Percentiles rank a stretch among this genome's conserved stretches.
phyloP scores from a whole-genome alignment of 345 rosid species.

The Bruguiera gymnorhiza region DNA sequence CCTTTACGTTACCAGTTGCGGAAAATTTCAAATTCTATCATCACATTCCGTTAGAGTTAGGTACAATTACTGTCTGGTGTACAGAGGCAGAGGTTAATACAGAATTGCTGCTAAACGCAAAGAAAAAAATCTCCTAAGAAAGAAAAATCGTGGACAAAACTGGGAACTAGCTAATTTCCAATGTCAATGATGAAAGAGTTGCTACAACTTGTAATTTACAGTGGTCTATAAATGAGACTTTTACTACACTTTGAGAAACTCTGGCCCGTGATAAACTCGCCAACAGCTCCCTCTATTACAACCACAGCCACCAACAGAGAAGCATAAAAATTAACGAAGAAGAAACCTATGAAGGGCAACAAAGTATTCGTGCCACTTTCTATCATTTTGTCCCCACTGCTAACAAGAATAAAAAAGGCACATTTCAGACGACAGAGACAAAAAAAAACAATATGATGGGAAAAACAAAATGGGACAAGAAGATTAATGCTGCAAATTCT shows the following conservation, averaged over 20 bases:
- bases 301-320: constrained; percentile 35
- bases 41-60: too few relatives aligned
- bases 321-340: constrained; percentile 21
- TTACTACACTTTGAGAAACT: constrained; percentile 30
- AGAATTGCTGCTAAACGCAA: too few relatives aligned
- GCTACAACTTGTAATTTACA: constrained; percentile 30
- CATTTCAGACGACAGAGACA: too few relatives aligned
- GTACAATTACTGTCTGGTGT: too few relatives aligned
- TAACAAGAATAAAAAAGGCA: neutral
- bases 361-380: constrained; percentile 29
- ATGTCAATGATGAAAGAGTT: neutral
- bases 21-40: too few relatives aligned
- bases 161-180: too few relatives aligned
- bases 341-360: constrained; percentile 33
- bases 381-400: constrained; percentile 23
- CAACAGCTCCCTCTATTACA: constrained; percentile 21
- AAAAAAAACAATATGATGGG: neutral
- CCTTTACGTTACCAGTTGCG: too few relatives aligned
- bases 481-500: constrained; percentile 25
- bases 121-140: too few relatives aligned
- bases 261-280: constrained; percentile 22
- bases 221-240: constrained; percentile 21
- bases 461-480: neutral
- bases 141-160: too few relatives aligned
- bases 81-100: too few relatives aligned